These are phyloP conservation scores for Oryza australiensis DNA, from an alignment of 176 grass and related monocot species.

Conservation along the genomic window DNA sequence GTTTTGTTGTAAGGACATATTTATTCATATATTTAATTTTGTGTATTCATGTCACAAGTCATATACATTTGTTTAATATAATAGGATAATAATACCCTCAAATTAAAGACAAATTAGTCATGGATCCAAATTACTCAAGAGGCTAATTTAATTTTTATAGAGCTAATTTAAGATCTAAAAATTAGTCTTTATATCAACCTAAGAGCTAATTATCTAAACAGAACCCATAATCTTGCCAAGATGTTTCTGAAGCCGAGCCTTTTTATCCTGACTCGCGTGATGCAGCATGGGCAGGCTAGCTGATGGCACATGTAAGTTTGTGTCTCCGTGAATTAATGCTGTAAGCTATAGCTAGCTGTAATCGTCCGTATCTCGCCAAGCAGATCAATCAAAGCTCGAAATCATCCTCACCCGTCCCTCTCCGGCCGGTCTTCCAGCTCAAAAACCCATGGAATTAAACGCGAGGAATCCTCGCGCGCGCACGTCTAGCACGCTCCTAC, in stretches of 20 bases:
- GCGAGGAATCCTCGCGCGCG: background rate
- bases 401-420: conserved; percentile 9
- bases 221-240: background rate
- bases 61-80: no score
- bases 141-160: no score
- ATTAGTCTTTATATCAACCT: no score
- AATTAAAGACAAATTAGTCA: no score
- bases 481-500: background rate
- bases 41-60: no score
- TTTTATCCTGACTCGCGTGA: background rate
- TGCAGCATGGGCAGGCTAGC: background rate
- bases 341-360: background rate
- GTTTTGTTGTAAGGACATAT: no score
- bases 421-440: background rate
- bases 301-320: background rate
- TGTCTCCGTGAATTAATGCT: conserved; percentile 21
- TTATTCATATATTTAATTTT: no score
- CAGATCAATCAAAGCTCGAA: conserved; percentile 32
- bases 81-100: no score
- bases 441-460: conserved; percentile 28
- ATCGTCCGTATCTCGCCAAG: background rate
- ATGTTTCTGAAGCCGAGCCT: background rate
- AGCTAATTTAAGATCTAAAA: no score
- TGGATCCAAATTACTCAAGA: no score
- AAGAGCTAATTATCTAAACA: no score